Percentiles rank a stretch among this genome's conserved stretches.
These are phyloP conservation scores for Chimonanthus praecox DNA, from an alignment of 164 flowering plant species.

Conservation along the genomic window DNA sequence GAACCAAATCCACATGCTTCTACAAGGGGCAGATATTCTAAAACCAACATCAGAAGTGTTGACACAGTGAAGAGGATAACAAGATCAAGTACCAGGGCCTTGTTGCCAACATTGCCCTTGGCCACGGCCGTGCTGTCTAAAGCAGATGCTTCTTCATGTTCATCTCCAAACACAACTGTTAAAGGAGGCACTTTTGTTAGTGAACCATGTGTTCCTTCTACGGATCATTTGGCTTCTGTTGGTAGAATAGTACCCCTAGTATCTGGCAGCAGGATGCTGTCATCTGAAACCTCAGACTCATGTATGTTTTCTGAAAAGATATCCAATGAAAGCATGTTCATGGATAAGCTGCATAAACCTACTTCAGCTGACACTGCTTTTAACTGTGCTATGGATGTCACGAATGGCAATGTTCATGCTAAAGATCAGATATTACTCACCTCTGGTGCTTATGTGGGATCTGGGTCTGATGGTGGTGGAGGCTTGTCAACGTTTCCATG, in stretches of 20 bases:
- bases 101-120: not conserved
- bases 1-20: constrained; percentile 14
- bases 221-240: not conserved
- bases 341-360: not conserved
- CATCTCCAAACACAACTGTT: constrained; percentile 2
- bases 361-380: not conserved
- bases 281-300: not conserved
- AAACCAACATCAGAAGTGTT: constrained; percentile 4
- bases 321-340: not conserved
- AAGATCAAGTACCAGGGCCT: constrained; percentile 8
- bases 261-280: not conserved
- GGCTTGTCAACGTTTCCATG: constrained; percentile 6
- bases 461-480: constrained; percentile 14
- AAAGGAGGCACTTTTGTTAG: not conserved
- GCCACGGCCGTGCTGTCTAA: not conserved
- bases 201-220: not conserved
- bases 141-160: constrained; percentile 2
- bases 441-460: constrained; percentile 7
- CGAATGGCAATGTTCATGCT: constrained; percentile 7
- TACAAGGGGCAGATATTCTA: constrained; percentile 16
- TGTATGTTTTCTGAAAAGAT: not conserved
- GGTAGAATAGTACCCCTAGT: not conserved
- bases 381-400: constrained; percentile 4
- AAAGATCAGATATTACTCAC: not conserved
- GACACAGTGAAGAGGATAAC: constrained; percentile 19